These are phyloP conservation scores for Pterocarpus santalinus DNA, from an alignment of 306 rosid species.

Conservation along the genomic window DNA sequence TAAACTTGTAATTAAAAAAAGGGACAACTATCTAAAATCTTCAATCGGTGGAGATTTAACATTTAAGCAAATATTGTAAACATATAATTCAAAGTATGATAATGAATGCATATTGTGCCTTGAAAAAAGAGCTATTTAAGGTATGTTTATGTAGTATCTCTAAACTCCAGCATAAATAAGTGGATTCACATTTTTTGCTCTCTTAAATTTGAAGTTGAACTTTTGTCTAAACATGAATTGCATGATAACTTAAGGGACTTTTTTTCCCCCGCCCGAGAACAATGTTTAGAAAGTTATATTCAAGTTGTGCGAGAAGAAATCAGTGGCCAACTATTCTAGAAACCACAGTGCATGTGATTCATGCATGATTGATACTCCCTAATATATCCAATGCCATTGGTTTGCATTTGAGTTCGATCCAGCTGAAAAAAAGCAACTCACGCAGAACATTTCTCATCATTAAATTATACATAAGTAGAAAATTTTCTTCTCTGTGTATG, in stretches of 20 bases:
- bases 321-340: background rate
- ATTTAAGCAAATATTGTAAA: too few relatives aligned
- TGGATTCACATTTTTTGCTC: background rate
- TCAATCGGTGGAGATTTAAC: too few relatives aligned
- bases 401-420: background rate
- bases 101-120: too few relatives aligned
- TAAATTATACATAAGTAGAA: background rate
- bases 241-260: background rate
- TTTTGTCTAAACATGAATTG: background rate
- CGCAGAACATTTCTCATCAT: background rate
- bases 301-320: background rate
- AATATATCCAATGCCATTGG: background rate
- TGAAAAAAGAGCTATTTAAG: too few relatives aligned
- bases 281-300: background rate
- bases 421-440: background rate
- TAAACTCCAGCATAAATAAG: background rate
- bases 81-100: too few relatives aligned
- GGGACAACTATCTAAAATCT: too few relatives aligned
- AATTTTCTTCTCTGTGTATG: background rate
- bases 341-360: slow-evolving; percentile 14
- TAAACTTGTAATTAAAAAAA: too few relatives aligned
- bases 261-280: background rate
- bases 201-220: background rate
- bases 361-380: slow-evolving; percentile 13
- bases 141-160: too few relatives aligned